Evolutionary conservation across 805 yeast genomes (phyloP), one percentile per base, ranked within the genome.

Genomic region (Ogataea trehaloabstinens): DNA sequence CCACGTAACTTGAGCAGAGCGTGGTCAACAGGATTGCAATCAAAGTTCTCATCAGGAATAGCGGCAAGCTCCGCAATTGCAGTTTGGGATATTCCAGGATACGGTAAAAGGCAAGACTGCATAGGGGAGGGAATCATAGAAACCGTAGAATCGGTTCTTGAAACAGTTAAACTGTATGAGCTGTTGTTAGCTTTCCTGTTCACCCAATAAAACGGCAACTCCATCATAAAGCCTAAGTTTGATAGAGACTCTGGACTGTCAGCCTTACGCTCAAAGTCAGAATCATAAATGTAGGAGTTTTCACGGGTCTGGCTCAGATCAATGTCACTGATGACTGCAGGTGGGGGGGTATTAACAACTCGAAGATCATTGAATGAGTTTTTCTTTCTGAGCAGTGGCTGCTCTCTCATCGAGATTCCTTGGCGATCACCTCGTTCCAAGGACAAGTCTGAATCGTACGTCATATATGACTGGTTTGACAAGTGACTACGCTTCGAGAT

Each of bases 1-100:
- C 96, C 98, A 61, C 86, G 95, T 21, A 91, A 67, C 61, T 85
- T 90, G 62, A 69, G 69, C 49, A 90, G 67, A 0, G 98, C 89
- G 33, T 80, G 77, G 36, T 71, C 73, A 11, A 89, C 67, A 0
- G 95, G 96, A 60, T 87, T 85, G 13, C 73, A 77, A 20, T 71
- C 76, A 29, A 74, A 66, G 0, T 80, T 71, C 33, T 83, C 89
- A 58, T 91, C 96, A 0, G 96, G 91, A 35, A 90, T 78, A 5
- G 85, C 84, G 1, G 95, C 95, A 34, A 89, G 70, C 52, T 82
- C 87, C 29, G 83, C 84, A 32, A 85, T 79, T 2, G 80, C 82
- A 4, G 72, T 74, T n/a, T 69, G 62, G 21, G 75, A 66, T 35
- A 73, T 65, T 11, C 79, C 80, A 13, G 73, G 73, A 41, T 65